Conservation (phyloP, 2,329 filamentous ascomycete genomes). For the Metarhizium album region DNA sequence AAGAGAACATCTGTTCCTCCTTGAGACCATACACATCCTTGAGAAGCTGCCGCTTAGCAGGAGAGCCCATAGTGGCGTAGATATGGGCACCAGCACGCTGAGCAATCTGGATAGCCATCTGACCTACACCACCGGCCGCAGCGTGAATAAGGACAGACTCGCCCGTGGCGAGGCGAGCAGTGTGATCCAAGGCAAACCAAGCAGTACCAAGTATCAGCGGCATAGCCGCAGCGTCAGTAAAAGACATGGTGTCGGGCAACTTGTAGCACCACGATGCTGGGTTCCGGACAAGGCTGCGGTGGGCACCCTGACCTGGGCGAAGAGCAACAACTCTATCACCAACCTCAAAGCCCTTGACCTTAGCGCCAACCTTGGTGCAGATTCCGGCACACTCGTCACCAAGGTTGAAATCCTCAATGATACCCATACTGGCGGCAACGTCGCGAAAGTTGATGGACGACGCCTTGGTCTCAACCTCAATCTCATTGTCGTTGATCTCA, state of each 20-base stretch:
- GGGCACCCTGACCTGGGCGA: constrained; percentile 12
- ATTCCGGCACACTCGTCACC: constrained; percentile 18
- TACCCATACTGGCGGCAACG: constrained; percentile 19
- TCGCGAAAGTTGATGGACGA: constrained; percentile 26
- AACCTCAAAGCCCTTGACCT: constrained; percentile 11
- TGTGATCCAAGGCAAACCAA: constrained; percentile 15
- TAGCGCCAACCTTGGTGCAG: constrained; percentile 11
- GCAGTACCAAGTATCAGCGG: constrained; percentile 18
- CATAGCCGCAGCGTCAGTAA: constrained; percentile 15
- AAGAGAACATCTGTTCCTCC: constrained; percentile 23
- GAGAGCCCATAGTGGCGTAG: constrained; percentile 24
- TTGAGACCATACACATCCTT: constrained; percentile 18
- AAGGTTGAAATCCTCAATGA: constrained; percentile 12
- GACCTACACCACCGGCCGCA: constrained; percentile 25
- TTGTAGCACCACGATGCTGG: constrained; percentile 17
- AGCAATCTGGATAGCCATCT: constrained; percentile 27
- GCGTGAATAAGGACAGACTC: constrained; percentile 26
- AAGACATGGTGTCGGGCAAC: constrained; percentile 17
- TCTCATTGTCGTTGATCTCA: constrained; percentile 10
- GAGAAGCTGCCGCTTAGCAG: constrained; percentile 18
- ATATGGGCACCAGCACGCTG: constrained; percentile 22
- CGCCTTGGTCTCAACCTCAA: constrained; percentile 21
- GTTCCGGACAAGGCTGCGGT: constrained; percentile 18
- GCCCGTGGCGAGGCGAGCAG: constrained; percentile 13
- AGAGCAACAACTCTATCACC: constrained; percentile 22